Base-by-base conservation (phyloP, 176 grass and related monocot species). In the Carex cristatella region DNA sequence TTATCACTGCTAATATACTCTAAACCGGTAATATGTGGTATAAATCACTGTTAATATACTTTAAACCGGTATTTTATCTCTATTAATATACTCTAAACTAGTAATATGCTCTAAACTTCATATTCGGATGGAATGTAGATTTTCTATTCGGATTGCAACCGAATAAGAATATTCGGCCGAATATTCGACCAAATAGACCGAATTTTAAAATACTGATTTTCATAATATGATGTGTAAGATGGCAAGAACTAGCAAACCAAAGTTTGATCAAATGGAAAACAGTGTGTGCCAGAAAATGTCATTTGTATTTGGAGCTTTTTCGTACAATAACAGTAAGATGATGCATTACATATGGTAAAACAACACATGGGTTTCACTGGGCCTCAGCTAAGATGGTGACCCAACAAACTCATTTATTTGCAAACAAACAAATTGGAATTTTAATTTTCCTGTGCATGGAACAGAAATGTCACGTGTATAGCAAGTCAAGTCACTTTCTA, bases 381-480 rank as follows among this genome's bases (percentile, higher is more conserved):
- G 19, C 14, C 69, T 48, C 69, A 48, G 13, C 40, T 72, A 72
- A 23, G 69, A 72, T 23, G 69, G 38, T 18, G 69, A 72, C 69
- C 69, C 69, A 44, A 48, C n/a, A 30, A 75, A 12, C 46, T 54
- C 71, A 75, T 75, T 75, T 75, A 75, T 75, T 75, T 75, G 71
- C 71, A 5, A 75, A 49, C n/a, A 28, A 53, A 75, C 71, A 54
- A 44, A 44, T 42, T n/a, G 15, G 4, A 71, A 10, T 40, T 44
- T 40, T 9, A 44, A 6, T 10, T 71, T 71, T 42, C 2, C 68
- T 40, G 35, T 70, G 33, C 5, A 40, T 70, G 14, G 16, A 70
- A 44, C 2, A 70, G 2, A 70, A 15, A 35, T 7, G 2, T 2
- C 14, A 33, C 44, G 1, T 28, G 10, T 14, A 10, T 74, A 8